These are phyloP conservation scores for Fusarium sp. DNA, from an alignment of 2,329 filamentous ascomycete genomes.

Conservation along the genomic window DNA sequence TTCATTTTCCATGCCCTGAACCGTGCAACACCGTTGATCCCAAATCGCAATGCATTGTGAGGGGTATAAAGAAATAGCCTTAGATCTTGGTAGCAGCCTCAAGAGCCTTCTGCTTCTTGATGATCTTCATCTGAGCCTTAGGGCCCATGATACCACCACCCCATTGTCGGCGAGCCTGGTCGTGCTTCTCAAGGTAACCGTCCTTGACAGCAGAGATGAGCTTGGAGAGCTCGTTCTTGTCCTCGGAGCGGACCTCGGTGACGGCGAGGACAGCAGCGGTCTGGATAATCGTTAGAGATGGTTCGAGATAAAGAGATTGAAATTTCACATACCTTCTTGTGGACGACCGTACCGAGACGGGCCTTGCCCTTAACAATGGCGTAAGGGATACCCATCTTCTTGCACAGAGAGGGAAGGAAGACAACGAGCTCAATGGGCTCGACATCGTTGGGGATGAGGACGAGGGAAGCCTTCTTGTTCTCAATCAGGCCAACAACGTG, in stretches of 20 bases:
- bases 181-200: slow-evolving; percentile 96
- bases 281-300: slow-evolving; percentile 64
- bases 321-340: slow-evolving; percentile 86
- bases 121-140: slow-evolving; percentile 85
- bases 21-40: slow-evolving; percentile 59
- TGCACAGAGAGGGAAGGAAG: slow-evolving; percentile 98
- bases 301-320: no score
- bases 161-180: slow-evolving; percentile 93
- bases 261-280: slow-evolving; percentile 96
- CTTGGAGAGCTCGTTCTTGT: slow-evolving; percentile 98
- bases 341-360: slow-evolving; percentile 96
- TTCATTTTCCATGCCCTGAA: slow-evolving; percentile 61
- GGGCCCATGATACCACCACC: slow-evolving; percentile 99
- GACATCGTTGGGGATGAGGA: slow-evolving; percentile 99
- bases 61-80: slow-evolving; percentile 58
- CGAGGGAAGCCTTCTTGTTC: slow-evolving; percentile 99
- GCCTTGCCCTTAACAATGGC: slow-evolving; percentile 99
- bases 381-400: slow-evolving; percentile 99
- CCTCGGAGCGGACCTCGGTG: slow-evolving; percentile 97
- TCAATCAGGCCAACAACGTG: slow-evolving; percentile 97
- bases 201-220: slow-evolving; percentile 97
- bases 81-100: slow-evolving; percentile 99
- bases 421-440: slow-evolving; percentile 99
- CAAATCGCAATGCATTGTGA: slow-evolving; percentile 58
- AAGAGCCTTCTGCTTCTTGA: slow-evolving; percentile 94